phyloP scores from a whole-genome alignment of 768 basidiomycete species.

The Agaricus subrufescens region DNA sequence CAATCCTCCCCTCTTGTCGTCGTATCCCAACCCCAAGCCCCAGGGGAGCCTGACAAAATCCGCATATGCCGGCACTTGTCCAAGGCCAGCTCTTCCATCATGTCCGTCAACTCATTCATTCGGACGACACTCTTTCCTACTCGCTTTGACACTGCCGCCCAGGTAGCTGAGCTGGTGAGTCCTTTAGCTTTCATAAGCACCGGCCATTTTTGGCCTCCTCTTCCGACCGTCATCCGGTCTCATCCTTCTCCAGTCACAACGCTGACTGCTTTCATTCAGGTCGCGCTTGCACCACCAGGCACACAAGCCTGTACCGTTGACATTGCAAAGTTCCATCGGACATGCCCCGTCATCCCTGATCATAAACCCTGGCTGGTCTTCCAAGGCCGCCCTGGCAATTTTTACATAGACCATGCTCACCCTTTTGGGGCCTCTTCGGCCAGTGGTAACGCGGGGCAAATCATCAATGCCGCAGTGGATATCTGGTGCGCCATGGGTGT shows the following conservation, averaged over 20 bases:
- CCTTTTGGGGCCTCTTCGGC: too few species aligned
- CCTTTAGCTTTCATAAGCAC: too few species aligned
- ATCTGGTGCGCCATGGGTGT: too few species aligned
- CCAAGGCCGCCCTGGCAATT: constrained; percentile 7
- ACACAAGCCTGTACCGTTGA: constrained; percentile 23
- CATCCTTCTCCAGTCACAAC: too few species aligned
- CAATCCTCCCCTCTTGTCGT: constrained; percentile 25
- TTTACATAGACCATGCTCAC: constrained; percentile 13
- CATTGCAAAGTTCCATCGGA: constrained; percentile 26
- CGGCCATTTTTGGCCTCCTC: too few species aligned
- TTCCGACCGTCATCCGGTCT: too few species aligned
- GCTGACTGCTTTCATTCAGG: too few species aligned
- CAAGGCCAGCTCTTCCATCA: constrained; percentile 8
- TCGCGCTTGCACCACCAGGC: constrained; percentile 11
- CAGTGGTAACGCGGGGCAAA: too few species aligned
- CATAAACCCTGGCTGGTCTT: constrained; percentile 26
- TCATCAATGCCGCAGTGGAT: too few species aligned
- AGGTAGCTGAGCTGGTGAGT: constrained; percentile 23
- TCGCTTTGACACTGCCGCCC: constrained; percentile 19
- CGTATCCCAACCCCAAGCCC: constrained; percentile 18
- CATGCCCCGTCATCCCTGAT: constrained; percentile 19
- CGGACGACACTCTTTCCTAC: constrained; percentile 21
- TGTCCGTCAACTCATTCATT: constrained; percentile 21
- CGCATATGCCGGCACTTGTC: constrained; percentile 24
- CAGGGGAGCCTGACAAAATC: constrained; percentile 18